Base-by-base conservation (phyloP, 23 red algal genomes). In the Cyanidioschyzon merolae region DNA sequence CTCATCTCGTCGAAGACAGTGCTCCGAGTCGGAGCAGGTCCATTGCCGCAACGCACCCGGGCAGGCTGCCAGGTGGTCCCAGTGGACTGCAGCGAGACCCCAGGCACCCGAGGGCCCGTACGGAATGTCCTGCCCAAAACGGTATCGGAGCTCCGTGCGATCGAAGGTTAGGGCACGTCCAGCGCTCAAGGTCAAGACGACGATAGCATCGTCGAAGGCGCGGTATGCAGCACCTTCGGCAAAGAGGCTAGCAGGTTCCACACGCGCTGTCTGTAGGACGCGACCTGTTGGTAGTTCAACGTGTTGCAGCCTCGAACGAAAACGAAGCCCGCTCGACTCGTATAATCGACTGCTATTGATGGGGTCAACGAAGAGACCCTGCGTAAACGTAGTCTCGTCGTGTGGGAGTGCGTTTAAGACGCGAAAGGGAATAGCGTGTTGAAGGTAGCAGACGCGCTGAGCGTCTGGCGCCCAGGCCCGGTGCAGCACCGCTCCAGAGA, bases 151-250 rank as follows among this genome's bases (percentile, higher is more conserved):
- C 12, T 25, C 30, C 12, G 63, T 32, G 63, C 63, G n/a, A 35
- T 71, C 63, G 63, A 32, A 71, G 12, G 63, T 35, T 3, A 71
- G 63, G 12, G 63, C 63, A 25, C 21, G n/a, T 27, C 63, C 63
- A 35, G n/a, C 63, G 30, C n/a, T 71, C 63, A 7, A 71, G 63
- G 16, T 71, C 63, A 71, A 27, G 7, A 32, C 12, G 7, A 71
- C 7, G n/a, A 71, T 25, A 3, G 32, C 12, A 35, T 71, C 63
- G 63, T 71, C 63, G 7, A 35, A 25, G 29, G 63, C 63, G 32
- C 63, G 63, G 32, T 71, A 71, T 7, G 63, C 63, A 7, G 30
- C 29, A 35, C 63, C 63, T 27, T 71, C 63, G 63, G n/a, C 63
- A 35, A 71, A 71, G 12, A 71, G 63, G 12, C 32, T 35, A 7